These are phyloP conservation scores for Groenewaldozyma salmanticensis DNA, from an alignment of 805 yeast genomes.

Conservation along the genomic window DNA sequence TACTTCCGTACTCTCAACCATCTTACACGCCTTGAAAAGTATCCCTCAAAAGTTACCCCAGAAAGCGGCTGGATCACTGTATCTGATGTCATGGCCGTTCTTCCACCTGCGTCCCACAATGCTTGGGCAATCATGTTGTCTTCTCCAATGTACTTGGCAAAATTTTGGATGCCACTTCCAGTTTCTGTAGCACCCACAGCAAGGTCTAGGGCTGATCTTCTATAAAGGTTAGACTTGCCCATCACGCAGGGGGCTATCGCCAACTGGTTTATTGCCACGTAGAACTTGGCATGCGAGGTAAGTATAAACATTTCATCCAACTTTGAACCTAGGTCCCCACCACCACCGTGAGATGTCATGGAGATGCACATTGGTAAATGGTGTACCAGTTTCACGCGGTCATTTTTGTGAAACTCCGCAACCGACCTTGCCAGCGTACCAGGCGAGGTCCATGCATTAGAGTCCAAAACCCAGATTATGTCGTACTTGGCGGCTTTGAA, in stretches of 20 bases:
- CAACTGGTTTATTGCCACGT: conserved; percentile 63
- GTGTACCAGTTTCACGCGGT: conserved; percentile 55
- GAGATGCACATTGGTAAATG: conserved; percentile 50
- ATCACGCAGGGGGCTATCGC: conserved; percentile 82
- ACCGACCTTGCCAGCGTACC: conserved; percentile 60
- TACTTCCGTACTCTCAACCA: conserved; percentile 83
- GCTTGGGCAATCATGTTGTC: conserved; percentile 89
- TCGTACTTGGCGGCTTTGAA: conserved; percentile 59
- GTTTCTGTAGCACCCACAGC: conserved; percentile 17
- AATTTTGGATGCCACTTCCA: conserved; percentile 48
- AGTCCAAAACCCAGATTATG: conserved; percentile 75
- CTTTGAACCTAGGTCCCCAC: conserved; percentile 45
- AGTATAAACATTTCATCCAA: conserved; percentile 79
- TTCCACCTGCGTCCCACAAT: conserved; percentile 58
- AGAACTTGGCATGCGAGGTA: conserved; percentile 80
- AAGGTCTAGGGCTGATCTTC: conserved; percentile 46
- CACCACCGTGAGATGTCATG: conserved; percentile 28
- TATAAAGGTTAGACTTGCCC: conserved; percentile 77
- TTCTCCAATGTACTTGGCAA: conserved; percentile 79
- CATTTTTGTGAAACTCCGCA: conserved; percentile 30
- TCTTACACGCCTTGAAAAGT: conserved; percentile 58
- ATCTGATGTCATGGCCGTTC: conserved; percentile 73
- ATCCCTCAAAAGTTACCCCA: conserved; percentile 38
- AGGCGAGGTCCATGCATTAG: conserved; percentile 70
- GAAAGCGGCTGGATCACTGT: conserved; percentile 66